A percentile compares a stretch with the other conserved stretches of the same genome.
Conservation (phyloP, 2,329 filamentous ascomycete species). For the Colletotrichum magnum region DNA sequence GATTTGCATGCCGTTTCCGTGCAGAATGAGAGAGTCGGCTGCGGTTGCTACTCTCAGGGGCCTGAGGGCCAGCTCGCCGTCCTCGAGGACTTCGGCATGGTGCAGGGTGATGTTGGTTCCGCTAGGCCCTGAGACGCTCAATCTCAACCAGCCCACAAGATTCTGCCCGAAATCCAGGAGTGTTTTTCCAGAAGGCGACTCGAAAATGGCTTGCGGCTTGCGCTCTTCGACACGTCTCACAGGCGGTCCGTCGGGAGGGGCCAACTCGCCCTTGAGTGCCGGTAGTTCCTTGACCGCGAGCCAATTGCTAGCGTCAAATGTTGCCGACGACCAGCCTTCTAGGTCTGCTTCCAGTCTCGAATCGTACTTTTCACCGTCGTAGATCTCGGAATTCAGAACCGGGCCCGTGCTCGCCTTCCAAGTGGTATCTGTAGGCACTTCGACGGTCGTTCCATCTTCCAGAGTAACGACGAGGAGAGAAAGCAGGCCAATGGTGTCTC, state of each 20-base stretch:
- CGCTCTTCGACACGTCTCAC: constrained; percentile 54
- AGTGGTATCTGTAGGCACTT: constrained; percentile 52
- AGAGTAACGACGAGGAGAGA: constrained; percentile 55
- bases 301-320: constrained; percentile 48
- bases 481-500: constrained; percentile 55
- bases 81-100: constrained; percentile 70
- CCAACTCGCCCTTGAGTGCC: constrained; percentile 51
- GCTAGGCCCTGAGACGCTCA: constrained; percentile 54
- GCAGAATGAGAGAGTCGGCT: constrained; percentile 55
- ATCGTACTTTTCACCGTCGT: constrained; percentile 68
- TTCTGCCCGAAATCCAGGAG: constrained; percentile 72
- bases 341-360: constrained; percentile 49
- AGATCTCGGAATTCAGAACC: constrained; percentile 58
- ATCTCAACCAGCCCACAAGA: constrained; percentile 63
- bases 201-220: constrained; percentile 49
- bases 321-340: constrained; percentile 45
- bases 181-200: constrained; percentile 57
- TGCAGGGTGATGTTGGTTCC: constrained; percentile 60
- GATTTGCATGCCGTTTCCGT: constrained; percentile 39
- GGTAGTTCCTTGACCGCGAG: constrained; percentile 47
- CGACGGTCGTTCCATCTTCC: constrained; percentile 47
- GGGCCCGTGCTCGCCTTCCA: constrained; percentile 55
- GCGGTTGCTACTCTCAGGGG: constrained; percentile 61
- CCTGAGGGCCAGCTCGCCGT: constrained; percentile 56
- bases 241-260: constrained; percentile 59